Base-by-base conservation (phyloP, 805 yeast species). In the Cephaloascus albidus region DNA sequence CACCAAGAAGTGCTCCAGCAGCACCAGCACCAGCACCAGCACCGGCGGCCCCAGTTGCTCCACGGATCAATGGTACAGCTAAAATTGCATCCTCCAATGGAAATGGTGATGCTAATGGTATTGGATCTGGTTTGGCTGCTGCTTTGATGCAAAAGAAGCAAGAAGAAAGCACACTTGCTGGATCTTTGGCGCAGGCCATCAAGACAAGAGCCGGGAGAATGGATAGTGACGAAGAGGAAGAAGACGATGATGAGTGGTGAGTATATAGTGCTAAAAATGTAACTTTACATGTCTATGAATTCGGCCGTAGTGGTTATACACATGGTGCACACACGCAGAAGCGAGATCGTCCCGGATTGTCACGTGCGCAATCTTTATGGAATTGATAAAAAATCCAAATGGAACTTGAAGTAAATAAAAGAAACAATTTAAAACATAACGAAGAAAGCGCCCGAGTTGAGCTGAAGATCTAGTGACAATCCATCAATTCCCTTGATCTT, bases 101-200 rank as follows among this genome's bases (percentile, higher is more conserved):
- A 3, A 40, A 54, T n/a, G 48, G 55, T 26, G 54, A 60, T 3
- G 50, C 47, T 20, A 57, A 57, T 14, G 48, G 51, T 27, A 48
- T 74, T 12, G 72, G 72, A 4, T 67, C 71, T 40, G 84, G 86
- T 0, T 59, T 82, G 20, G 89, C 89, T 1, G 80, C 77, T 38
- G 89, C 89, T 0, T 56, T 83, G 47, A 68, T 65, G 58, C 77
- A 79, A 16, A 78, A 78, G 60, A 71, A 78, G 47, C 72, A 71
- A 41, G 82, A 74, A 40, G 85, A 79, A 43, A 62, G 63, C 14
- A 60, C 67, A 1, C 65, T 85, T 49, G 93, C 90, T 10, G 89
- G 87, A n/a, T 88, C 90, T 4, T 65, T 88, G 43, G 96, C 96
- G 1, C 86, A 85, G 43, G 96, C 96, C 1, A 72, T 88, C 49